Evolutionary conservation across 1,284 basidiomycete genomes (phyloP), one percentile per base, ranked within the genome.

Genomic region (Irpex lacteus): DNA sequence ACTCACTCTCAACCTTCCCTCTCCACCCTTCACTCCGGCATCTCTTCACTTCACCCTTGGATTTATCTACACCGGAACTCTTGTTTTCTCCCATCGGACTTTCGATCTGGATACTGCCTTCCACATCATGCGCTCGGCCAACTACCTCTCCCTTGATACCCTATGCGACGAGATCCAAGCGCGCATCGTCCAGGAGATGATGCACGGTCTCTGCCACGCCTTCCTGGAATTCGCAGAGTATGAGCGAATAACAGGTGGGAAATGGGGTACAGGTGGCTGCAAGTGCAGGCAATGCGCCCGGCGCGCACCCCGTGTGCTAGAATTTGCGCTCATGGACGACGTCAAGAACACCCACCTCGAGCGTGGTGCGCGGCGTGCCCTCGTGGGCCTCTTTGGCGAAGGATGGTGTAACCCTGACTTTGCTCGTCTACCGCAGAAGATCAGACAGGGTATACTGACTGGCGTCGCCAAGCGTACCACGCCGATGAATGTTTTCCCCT

Each of bases 41-140:
- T 94, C 95, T 0, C 81, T 98, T 2, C 95, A 98, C 75, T 98
- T 98, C 73, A 94, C 95, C 32, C 86, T 99, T 34, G 96, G 96
- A 13, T 96, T 91, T 76, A 85, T 96, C 60, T 98, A 98, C 73
- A 95, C 95, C 9, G 97, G 97, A 53, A 96, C 95, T 5, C 89
- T 99, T 59, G 83, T 91, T 56, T 98, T 98, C 74, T 96, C 94
- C 3, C 94, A 98, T 72, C 84, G 97, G 18, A 91, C 92, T 0
- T 98, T 95, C 75, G 96, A 98, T 78, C 87, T 98, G 65, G 84
- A 90, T 56, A 98, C 95, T 13, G 93, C 94, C 0, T 95, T 98
- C 74, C 87, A 92, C 65, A 94, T 98, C 70, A 88, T 96, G 77
- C 87, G 90, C 36, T 89, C 94, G 0, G 90, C 95, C 2, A 81